Evolutionary conservation across 139 green algal species (phyloP).

Genomic region (Chlorella vulgaris): DNA sequence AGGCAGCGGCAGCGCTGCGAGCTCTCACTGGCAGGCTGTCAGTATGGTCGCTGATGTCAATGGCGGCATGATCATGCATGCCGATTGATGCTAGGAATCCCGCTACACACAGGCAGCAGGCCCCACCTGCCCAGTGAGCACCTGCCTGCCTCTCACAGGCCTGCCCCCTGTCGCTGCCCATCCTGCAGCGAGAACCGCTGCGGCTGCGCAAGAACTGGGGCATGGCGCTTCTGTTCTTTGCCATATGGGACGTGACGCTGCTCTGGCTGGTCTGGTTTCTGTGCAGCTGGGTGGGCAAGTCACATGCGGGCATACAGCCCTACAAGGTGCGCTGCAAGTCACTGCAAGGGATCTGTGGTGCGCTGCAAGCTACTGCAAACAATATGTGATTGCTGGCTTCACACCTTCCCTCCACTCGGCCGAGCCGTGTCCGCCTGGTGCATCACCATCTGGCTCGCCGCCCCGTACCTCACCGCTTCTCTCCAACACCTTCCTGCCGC

Average conservation of each 20-base stretch:
- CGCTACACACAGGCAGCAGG: too few species aligned
- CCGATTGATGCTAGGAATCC: too few species aligned
- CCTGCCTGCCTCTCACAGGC: not conserved
- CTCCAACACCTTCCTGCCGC: too few species aligned
- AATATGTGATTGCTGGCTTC: too few species aligned
- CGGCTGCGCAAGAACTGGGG: slow-evolving; percentile 18
- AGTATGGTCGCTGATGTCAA: too few species aligned
- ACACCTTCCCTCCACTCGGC: too few species aligned
- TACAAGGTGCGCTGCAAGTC: slow-evolving; percentile 4
- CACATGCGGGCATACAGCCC: not conserved
- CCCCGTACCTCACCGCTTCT: too few species aligned
- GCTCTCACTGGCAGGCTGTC: not conserved
- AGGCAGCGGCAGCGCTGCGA: too few species aligned
- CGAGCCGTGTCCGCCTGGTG: too few species aligned
- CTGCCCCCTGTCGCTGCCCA: not conserved
- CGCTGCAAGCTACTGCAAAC: not conserved
- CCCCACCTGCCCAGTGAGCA: too few species aligned
- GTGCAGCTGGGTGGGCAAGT: not conserved
- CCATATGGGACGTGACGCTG: slow-evolving; percentile 1
- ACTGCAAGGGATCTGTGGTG: not conserved
- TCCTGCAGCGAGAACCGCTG: slow-evolving; percentile 18
- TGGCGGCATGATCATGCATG: too few species aligned
- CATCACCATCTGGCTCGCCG: too few species aligned
- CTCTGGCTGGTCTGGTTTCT: not conserved
- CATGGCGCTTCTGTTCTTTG: slow-evolving; percentile 9